Conservation (phyloP, 2,329 filamentous ascomycete genomes). For the Stemphylium lycopersici region DNA sequence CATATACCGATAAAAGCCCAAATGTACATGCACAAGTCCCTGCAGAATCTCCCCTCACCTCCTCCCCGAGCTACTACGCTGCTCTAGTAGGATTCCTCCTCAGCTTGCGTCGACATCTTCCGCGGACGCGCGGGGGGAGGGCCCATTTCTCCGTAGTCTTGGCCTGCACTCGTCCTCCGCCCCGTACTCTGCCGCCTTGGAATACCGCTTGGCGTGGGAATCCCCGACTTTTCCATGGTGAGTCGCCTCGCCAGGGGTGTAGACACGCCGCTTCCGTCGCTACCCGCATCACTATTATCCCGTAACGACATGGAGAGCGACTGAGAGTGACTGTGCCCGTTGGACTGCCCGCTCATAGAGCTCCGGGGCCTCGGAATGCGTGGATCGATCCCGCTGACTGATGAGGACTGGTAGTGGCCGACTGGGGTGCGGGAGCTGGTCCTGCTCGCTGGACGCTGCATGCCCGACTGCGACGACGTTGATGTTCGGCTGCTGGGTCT, state of each 20-base stretch:
- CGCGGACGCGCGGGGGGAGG: constrained; percentile 56
- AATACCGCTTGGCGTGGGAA: constrained; percentile 56
- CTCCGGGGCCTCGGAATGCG: constrained; percentile 66
- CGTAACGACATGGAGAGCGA: constrained; percentile 45
- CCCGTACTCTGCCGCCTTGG: constrained; percentile 60
- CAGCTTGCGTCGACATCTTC: constrained; percentile 58
- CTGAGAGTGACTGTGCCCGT: constrained; percentile 41
- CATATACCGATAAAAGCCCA: constrained; percentile 25
- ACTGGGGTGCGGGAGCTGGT: constrained; percentile 71
- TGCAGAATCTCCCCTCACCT: constrained; percentile 21
- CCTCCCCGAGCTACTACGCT: constrained; percentile 1
- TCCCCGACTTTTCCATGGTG: constrained; percentile 54
- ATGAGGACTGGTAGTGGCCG: constrained; percentile 58
- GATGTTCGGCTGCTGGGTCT: constrained; percentile 75
- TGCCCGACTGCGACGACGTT: constrained; percentile 35
- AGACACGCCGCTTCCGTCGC: constrained; percentile 44
- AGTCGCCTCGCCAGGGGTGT: constrained; percentile 55
- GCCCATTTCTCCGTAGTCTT: constrained; percentile 53
- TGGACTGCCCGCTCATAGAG: constrained; percentile 68
- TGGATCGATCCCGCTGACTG: constrained; percentile 54
- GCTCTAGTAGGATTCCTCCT: constrained; percentile 63
- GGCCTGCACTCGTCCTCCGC: constrained; percentile 47
- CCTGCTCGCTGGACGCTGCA: constrained; percentile 63
- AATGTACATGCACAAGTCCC: constrained; percentile 22
- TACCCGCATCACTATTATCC: constrained; percentile 60